Evolutionary conservation across 495 filamentous ascomycete species (phyloP).

Genomic region (Tuber borchii): DNA sequence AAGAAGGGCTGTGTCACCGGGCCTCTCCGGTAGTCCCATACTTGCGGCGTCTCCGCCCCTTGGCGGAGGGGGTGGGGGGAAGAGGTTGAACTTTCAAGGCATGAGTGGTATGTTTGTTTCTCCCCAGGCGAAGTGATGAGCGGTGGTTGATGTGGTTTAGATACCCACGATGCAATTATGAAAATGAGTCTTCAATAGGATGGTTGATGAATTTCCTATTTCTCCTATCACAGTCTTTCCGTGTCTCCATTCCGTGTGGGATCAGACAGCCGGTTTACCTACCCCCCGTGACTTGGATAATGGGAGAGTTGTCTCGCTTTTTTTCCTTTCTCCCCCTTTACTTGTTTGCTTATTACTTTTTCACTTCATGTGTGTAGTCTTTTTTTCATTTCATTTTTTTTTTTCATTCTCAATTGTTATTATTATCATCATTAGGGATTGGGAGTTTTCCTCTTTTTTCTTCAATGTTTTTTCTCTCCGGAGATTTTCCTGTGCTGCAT

Average conservation of each 20-base stretch:
- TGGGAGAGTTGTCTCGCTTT: background rate
- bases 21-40: constrained; percentile 58
- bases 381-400: background rate
- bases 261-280: background rate
- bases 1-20: constrained; percentile 84
- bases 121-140: background rate
- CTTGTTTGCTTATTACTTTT: background rate
- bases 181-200: constrained; percentile 85
- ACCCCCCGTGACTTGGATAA: background rate
- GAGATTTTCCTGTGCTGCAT: background rate
- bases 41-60: constrained; percentile 34
- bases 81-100: constrained; percentile 81
- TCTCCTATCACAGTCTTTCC: background rate
- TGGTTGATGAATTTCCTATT: background rate
- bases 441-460: background rate
- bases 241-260: background rate
- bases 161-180: constrained; percentile 92
- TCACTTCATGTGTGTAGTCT: background rate
- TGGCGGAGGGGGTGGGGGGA: constrained; percentile 48
- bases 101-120: constrained; percentile 53
- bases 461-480: background rate
- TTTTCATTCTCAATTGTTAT: background rate
- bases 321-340: background rate
- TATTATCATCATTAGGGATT: background rate
- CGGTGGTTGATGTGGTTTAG: constrained; percentile 41